These are phyloP conservation scores for Kuraishia ogatae DNA, from an alignment of 805 yeast species.

Conservation along the genomic window DNA sequence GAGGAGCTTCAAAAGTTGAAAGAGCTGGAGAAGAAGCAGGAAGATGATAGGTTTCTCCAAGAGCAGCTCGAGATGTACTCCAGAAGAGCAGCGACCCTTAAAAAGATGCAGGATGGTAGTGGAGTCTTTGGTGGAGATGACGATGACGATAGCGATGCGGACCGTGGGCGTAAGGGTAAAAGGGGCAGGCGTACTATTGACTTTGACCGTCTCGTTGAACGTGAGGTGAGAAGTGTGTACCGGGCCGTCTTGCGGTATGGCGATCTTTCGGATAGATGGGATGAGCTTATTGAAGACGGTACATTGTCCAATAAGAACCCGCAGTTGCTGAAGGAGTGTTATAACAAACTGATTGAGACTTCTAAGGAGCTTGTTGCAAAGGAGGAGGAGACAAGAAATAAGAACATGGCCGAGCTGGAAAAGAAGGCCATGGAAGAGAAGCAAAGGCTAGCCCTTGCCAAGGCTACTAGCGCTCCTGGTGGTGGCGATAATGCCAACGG, in stretches of 20 bases:
- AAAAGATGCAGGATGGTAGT: constrained; percentile 35
- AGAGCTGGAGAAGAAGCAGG: constrained; percentile 80
- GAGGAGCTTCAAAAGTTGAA: constrained; percentile 83
- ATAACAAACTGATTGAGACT: constrained; percentile 56
- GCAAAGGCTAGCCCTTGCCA: constrained; percentile 21
- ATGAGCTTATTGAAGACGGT: constrained; percentile 83
- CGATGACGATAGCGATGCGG: constrained; percentile 31
- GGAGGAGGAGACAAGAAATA: constrained; percentile 57
- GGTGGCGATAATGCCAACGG: neutral
- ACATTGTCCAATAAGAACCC: constrained; percentile 79
- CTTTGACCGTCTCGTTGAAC: constrained; percentile 59
- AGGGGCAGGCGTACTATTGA: constrained; percentile 27
- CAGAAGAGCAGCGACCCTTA: constrained; percentile 69
- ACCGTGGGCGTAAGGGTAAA: constrained; percentile 18
- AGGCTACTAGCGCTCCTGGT: constrained; percentile 6
- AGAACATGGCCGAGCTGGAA: constrained; percentile 49
- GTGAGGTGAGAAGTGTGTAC: constrained; percentile 81
- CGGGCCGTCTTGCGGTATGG: constrained; percentile 78
- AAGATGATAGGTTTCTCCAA: constrained; percentile 79
- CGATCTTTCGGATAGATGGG: constrained; percentile 69
- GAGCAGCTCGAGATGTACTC: constrained; percentile 86
- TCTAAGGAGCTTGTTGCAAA: constrained; percentile 54
- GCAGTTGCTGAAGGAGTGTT: constrained; percentile 65
- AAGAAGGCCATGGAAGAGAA: constrained; percentile 49
- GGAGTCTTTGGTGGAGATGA: constrained; percentile 28